Evolutionary conservation across 352 stramenopile species (phyloP), one percentile per base, ranked within the genome.

Genomic region (Pythium coloratum): DNA sequence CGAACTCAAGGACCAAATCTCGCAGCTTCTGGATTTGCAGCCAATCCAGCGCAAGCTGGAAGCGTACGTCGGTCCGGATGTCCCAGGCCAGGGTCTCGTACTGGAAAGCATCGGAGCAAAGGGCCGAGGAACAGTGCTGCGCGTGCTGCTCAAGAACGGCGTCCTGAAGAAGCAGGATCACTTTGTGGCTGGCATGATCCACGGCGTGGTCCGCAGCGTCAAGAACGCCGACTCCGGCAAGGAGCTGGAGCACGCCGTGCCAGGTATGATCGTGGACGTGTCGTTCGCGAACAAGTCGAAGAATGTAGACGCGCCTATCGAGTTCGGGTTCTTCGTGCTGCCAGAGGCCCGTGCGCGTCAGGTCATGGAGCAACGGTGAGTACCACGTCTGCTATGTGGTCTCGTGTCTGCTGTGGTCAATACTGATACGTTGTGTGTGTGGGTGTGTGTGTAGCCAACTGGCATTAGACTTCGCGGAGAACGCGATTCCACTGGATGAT

Each of bases 181-280:
- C 58, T 94, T 95, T 62, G 81, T 92, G 14, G 83, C 84, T 13
- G 82, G 82, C n/a, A 94, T 95, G 87, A 94, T 95, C 60, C 85
- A 92, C 61, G 87, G 87, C 34, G 76, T 84, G 13, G 76, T 95
- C 33, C 85, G 87, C 16, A 88, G 62, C 28, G 72, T 95, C 20
- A 70, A 69, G 9, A 80, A 90, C 53, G 70, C 82, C 9, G 78
- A 90, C 62, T 69, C 66, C 12, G 84, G 83, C 3, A 64, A 72
- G 6, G 80, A 89, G n/a, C 65, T 95, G 18, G 66, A 71, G 18
- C 67, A 74, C 28, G 87, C 74, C 0, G 49, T 86, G 14, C 84
- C 87, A 9, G 87, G 87, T 6, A 89, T 77, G 38, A 80, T 95
- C 34, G 83, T 94, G 7, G 86, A 94, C 66, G 84, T 95, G n/a